Base-by-base conservation (phyloP, 176 grass and related monocot genomes). In the Zoysia pacifica region DNA sequence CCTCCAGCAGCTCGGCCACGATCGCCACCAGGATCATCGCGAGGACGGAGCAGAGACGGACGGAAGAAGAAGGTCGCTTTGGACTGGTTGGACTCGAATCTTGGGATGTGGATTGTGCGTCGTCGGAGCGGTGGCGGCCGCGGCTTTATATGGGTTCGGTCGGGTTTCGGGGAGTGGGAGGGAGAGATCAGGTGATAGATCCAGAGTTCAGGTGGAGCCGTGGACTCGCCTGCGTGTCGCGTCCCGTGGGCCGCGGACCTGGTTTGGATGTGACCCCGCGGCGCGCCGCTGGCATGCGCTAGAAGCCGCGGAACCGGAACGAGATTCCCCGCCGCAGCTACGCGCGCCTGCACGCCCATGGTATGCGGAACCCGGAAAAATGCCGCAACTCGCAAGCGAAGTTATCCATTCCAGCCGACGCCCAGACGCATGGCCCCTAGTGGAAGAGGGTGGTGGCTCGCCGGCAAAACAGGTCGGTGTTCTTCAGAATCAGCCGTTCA, bases 1-100 rank as follows among this genome's bases (percentile, higher is more conserved):
- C 91, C 83, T 97, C 89, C 65, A 97, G 83, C 44, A 97, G 83
- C 91, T 94, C 89, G 61, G 94, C 94, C 51, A 94, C 91, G 38
- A 92, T 81, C 18, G 85, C 94, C 44, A 97, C 87, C 7, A 89
- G 85, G 43, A 97, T 89, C 89, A 97, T 97, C 61, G 75, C 62
- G 10, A 38, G 10, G 13, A 63, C 18, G n/a, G 28, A 3, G 45
- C 4, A 5, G 45, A 8, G n/a, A 60, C 0, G 55, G 6, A 47
- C 5, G 6, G n/a, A 20, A 9, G 28, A 19, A 4, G 8, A 20
- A 61, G 20, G 59, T 62, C 20, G 59, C 59, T 36, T 11, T 35
- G 9, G 59, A 18, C 28, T 60, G 56, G 55, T 20, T 60, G 56
- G 56, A 60, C 59, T 62, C 59, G 9, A 18, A 60, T 36, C 59